Conservation (phyloP, 768 basidiomycete genomes). For the Tulasnella sp. region DNA sequence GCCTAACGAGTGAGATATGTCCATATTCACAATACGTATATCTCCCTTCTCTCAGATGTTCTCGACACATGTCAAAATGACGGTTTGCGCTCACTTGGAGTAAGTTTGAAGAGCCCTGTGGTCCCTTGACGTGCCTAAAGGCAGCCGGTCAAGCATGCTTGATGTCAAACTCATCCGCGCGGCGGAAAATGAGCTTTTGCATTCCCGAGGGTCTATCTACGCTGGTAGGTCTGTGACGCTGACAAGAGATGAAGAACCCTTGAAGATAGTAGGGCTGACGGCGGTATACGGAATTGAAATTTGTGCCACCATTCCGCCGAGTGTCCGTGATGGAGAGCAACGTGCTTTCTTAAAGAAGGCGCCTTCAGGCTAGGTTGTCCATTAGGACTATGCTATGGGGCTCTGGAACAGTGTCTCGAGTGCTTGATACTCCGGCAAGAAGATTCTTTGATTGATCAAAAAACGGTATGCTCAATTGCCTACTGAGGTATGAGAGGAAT, state of each 20-base stretch:
- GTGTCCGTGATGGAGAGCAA: background rate
- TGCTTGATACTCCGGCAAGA: background rate
- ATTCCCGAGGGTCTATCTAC: conserved; percentile 15
- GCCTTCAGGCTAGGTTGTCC: background rate
- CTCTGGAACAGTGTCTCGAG: background rate
- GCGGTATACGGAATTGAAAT: no score
- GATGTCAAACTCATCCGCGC: conserved; percentile 1
- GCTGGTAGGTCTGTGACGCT: conserved; percentile 11
- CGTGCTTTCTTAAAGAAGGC: background rate
- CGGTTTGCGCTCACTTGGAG: background rate
- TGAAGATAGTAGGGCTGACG: no score
- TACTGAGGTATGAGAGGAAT: no score
- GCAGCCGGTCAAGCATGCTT: conserved; percentile 4
- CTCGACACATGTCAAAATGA: conserved; percentile 19
- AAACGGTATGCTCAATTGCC: no score
- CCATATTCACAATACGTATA: no score
- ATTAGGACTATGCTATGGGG: background rate
- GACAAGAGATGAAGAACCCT: no score
- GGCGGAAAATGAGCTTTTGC: conserved; percentile 12
- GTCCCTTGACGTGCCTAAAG: background rate
- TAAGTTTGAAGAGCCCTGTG: background rate
- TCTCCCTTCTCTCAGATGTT: no score
- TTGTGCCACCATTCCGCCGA: no score
- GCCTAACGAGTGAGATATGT: no score
- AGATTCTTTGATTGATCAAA: no score